Conservation (phyloP, 331 rosid species). For the Cydonia oblonga region DNA sequence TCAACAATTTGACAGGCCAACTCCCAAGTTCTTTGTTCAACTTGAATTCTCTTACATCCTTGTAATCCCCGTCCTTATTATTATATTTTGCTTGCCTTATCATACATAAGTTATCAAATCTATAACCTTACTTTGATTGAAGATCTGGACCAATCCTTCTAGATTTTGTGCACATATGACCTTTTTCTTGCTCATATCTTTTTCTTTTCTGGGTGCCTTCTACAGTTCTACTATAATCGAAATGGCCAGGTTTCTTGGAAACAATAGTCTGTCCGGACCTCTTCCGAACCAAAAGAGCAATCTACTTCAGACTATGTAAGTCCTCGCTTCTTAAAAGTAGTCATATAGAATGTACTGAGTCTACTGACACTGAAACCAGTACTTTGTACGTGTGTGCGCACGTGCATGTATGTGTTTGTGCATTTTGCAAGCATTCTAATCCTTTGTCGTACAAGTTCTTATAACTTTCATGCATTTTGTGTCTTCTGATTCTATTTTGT, state of each 20-base stretch:
- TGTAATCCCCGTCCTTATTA: conserved; percentile 21
- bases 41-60: conserved; percentile 28
- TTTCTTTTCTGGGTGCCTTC: background rate
- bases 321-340: background rate
- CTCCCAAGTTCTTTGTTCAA: conserved; percentile 44
- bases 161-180: background rate
- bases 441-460: background rate
- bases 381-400: no score
- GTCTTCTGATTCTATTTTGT: background rate
- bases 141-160: background rate
- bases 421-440: background rate
- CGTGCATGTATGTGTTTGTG: background rate
- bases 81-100: background rate
- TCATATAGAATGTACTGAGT: background rate
- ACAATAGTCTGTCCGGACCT: conserved; percentile 43
- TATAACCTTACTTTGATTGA: no score
- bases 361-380: no score
- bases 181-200: background rate
- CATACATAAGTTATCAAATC: background rate
- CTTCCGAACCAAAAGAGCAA: conserved; percentile 33
- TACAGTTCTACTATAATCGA: background rate
- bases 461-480: background rate
- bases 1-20: conserved; percentile 49
- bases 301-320: conserved; percentile 46
- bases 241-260: conserved; percentile 59